Base-by-base conservation (phyloP, 23 red algal species). In the Gracilaria domingensis region DNA sequence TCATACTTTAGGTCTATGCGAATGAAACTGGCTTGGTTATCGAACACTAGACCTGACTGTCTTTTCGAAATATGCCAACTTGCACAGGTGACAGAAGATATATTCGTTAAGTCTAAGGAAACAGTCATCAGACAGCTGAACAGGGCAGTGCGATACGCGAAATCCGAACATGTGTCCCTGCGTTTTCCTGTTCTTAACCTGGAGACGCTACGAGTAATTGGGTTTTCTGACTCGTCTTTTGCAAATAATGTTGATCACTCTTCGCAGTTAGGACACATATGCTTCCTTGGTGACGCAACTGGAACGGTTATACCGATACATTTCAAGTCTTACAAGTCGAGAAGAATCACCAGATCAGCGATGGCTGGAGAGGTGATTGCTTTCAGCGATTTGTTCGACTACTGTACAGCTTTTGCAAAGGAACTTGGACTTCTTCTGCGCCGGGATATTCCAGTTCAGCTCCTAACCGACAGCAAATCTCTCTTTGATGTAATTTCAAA, bases 11-110 rank as follows among this genome's bases (percentile, higher is more conserved):
- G 76, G 39, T 82, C 75, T 17, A 83, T 92, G 77, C 75, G 76
- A 20, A 92, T 92, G 88, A 92, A 80, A 50, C 35, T 83, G 11
- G 88, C 60, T 53, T 92, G 88, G 88, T 36, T 92, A 50, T 21
- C 88, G 2, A 82, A 92, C 2, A 83, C 75, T 8, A 53, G 88
- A 39, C 76, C 58, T 29, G 75, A 82, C 60, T 82, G 73, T 53
- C 30, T 81, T 23, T 92, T 92, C 73, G 88, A 92, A 60, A 73
- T 82, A 51, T 69, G 77, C 20, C 76, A 82, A 61, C 79, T 92
- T 14, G 75, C 39, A 2, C 76, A 82, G 33, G 61, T 92, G 17
- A 83, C 64, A 1, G 59, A 72, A 53, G 78, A 82, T 30, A 47
- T 57, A 21, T 82, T 92, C 55, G 17, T 73, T 12, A 56, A 75